These are phyloP conservation scores for Albophoma yamanashiensis DNA, from an alignment of 2,329 filamentous ascomycete species.

Conservation along the genomic window DNA sequence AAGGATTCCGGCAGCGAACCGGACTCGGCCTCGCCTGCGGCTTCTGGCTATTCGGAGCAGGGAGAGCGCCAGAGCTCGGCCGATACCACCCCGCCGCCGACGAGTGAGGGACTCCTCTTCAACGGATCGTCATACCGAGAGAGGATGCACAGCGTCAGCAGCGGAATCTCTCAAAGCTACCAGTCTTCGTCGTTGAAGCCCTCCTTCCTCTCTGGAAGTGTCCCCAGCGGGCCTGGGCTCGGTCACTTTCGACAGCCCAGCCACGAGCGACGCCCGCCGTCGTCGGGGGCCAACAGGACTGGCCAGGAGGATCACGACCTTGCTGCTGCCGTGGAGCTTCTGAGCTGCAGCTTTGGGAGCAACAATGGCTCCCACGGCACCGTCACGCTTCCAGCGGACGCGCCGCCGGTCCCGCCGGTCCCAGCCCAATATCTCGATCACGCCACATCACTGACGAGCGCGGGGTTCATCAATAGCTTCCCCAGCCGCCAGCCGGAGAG, in stretches of 20 bases:
- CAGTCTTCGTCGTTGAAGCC: slow-evolving; percentile 54
- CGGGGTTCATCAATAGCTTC: slow-evolving; percentile 54
- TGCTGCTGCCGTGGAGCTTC: slow-evolving; percentile 78
- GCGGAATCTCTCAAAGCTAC: slow-evolving; percentile 65
- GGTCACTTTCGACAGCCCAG: slow-evolving; percentile 62
- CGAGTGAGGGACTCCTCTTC: slow-evolving; percentile 51
- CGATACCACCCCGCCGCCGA: slow-evolving; percentile 85
- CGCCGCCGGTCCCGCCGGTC: slow-evolving; percentile 79
- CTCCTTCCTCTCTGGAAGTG: slow-evolving; percentile 32
- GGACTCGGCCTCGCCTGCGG: slow-evolving; percentile 71
- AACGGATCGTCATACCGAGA: slow-evolving; percentile 39
- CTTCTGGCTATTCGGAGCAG: slow-evolving; percentile 70
- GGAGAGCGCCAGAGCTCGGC: slow-evolving; percentile 73
- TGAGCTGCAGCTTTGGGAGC: slow-evolving; percentile 87
- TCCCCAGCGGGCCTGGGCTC: slow-evolving; percentile 32
- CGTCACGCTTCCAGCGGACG: slow-evolving; percentile 54
- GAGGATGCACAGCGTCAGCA: slow-evolving; percentile 49
- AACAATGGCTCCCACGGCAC: slow-evolving; percentile 53
- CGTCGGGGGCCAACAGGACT: slow-evolving; percentile 63
- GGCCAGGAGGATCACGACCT: slow-evolving; percentile 80
- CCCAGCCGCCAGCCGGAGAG: slow-evolving; percentile 51
- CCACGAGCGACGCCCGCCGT: slow-evolving; percentile 65
- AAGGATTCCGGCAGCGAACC: slow-evolving; percentile 66
- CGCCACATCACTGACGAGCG: slow-evolving; percentile 42
- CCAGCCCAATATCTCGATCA: slow-evolving; percentile 69